phyloP scores from a whole-genome alignment of 495 filamentous ascomycete species.

The Immersiella caudata region DNA sequence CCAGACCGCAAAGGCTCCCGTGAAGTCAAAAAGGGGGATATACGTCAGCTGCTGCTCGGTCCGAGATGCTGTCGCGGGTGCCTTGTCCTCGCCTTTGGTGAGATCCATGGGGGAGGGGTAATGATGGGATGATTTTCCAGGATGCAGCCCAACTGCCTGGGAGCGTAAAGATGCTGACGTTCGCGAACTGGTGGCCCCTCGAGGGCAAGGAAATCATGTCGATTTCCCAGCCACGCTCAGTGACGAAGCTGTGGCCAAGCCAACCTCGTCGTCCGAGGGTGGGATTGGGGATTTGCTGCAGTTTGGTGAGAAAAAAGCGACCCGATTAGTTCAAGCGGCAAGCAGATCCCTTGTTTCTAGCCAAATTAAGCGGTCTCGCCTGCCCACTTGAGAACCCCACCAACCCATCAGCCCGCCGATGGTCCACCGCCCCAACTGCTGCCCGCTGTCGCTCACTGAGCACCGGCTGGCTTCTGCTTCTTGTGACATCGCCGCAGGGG shows the following conservation, averaged over 20 bases:
- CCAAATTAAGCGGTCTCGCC: constrained; percentile 45
- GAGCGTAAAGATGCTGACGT: neutral
- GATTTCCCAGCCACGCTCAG: constrained; percentile 32
- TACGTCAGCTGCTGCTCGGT: constrained; percentile 28
- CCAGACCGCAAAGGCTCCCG: neutral
- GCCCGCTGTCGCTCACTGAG: constrained; percentile 18
- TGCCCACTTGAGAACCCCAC: constrained; percentile 20
- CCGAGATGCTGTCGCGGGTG: constrained; percentile 7
- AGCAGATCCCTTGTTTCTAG: constrained; percentile 37
- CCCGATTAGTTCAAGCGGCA: constrained; percentile 38
- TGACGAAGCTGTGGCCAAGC: constrained; percentile 35
- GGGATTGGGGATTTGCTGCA: neutral
- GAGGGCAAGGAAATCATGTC: neutral
- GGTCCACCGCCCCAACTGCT: constrained; percentile 25
- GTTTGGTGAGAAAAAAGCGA: constrained; percentile 19
- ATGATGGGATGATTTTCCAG: neutral
- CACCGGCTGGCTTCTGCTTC: constrained; percentile 21
- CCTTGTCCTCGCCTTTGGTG: neutral
- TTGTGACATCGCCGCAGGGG: constrained; percentile 37
- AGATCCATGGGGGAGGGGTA: neutral
- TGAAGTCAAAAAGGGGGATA: neutral
- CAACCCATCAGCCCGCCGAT: constrained; percentile 28
- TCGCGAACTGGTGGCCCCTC: neutral
- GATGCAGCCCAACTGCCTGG: constrained; percentile 7
- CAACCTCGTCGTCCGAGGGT: constrained; percentile 14